A percentile compares a stretch with the other conserved stretches of the same genome.
These are phyloP conservation scores for Lindgomyces ingoldianus DNA, from an alignment of 495 filamentous ascomycete genomes.

Conservation along the genomic window DNA sequence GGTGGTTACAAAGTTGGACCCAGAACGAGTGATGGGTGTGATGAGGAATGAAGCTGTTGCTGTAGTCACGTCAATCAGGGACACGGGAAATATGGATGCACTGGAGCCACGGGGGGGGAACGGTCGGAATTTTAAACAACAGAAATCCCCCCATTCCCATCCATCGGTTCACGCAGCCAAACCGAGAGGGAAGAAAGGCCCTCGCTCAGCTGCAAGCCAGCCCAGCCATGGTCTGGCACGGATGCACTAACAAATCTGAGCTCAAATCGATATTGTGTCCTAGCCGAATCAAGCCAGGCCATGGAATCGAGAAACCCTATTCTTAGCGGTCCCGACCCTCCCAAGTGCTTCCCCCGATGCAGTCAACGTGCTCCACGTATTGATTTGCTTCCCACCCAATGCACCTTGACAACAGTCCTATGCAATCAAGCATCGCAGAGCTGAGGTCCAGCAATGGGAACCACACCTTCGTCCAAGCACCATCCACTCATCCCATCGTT, in stretches of 20 bases:
- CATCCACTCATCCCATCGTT: too few species aligned
- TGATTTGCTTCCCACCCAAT: neutral
- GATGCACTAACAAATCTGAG: too few species aligned
- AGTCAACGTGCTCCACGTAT: neutral
- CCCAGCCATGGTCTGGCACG: too few species aligned
- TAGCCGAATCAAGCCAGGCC: neutral
- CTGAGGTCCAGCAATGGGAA: too few species aligned
- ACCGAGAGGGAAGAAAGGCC: too few species aligned
- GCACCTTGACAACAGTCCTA: neutral
- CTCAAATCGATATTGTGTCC: too few species aligned
- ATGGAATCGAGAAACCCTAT: neutral
- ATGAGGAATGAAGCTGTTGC: constrained; percentile 5
- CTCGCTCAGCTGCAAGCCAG: too few species aligned
- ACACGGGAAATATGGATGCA: neutral
- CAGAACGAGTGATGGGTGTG: constrained; percentile 37
- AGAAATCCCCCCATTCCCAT: too few species aligned
- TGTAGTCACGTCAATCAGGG: neutral
- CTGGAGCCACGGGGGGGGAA: too few species aligned
- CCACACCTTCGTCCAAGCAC: too few species aligned
- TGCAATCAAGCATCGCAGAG: too few species aligned
- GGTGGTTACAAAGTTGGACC: constrained; percentile 20
- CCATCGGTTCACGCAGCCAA: neutral
- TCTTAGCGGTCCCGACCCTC: neutral
- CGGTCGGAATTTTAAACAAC: too few species aligned
- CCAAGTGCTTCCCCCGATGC: neutral